Evolutionary conservation across 495 filamentous ascomycete species (phyloP).

Genomic region (Podospora sp.): DNA sequence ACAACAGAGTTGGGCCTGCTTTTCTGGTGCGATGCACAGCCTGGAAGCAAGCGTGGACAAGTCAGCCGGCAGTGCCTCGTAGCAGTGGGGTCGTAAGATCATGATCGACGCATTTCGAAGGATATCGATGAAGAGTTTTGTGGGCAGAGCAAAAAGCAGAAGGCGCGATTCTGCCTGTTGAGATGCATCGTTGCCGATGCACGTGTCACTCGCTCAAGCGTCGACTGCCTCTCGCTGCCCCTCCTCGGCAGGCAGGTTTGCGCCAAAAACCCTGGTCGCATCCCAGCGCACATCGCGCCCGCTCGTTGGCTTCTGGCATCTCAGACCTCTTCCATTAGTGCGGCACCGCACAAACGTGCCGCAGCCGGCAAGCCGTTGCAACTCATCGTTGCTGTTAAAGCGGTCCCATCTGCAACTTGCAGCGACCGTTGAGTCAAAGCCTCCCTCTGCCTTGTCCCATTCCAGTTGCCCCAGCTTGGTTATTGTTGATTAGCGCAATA

Average conservation of each 20-base stretch:
- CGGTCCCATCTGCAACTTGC: slow-evolving; percentile 11
- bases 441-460: not conserved
- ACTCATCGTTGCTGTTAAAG: slow-evolving; percentile 17
- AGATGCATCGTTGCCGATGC: slow-evolving; percentile 11
- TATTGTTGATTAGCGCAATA: not conserved
- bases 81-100: slow-evolving; percentile 1
- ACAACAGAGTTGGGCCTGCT: not conserved
- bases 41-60: not conserved
- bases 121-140: not conserved
- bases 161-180: slow-evolving; percentile 16
- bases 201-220: slow-evolving; percentile 19
- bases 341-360: slow-evolving; percentile 16
- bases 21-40: slow-evolving; percentile 4
- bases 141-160: not conserved
- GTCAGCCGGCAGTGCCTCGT: not conserved
- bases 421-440: slow-evolving; percentile 13
- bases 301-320: slow-evolving; percentile 12
- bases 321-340: slow-evolving; percentile 7
- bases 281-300: slow-evolving; percentile 6
- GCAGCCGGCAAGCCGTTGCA: slow-evolving; percentile 16
- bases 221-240: slow-evolving; percentile 11
- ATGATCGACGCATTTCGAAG: slow-evolving; percentile 13
- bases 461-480: not conserved
- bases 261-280: slow-evolving; percentile 11
- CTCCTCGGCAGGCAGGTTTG: slow-evolving; percentile 10